These are phyloP conservation scores for Mastigamoeba balamuthi DNA, from an alignment of 78 protist species.

Conservation along the genomic window DNA sequence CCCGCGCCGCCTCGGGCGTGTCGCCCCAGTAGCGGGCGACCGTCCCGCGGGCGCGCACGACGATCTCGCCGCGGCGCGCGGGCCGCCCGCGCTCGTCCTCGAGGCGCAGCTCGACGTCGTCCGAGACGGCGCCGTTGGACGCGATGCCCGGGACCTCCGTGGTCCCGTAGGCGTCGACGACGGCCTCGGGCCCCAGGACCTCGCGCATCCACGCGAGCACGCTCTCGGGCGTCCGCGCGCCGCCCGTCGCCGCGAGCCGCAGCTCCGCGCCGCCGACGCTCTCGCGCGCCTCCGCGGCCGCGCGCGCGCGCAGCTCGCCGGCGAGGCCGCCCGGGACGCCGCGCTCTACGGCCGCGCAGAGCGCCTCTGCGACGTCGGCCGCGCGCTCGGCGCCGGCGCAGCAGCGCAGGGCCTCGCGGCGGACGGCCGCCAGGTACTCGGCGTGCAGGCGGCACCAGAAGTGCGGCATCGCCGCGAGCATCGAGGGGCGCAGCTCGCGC, in stretches of 20 bases:
- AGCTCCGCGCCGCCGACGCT: not conserved
- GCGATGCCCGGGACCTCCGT: conserved; percentile 37
- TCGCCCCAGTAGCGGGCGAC: not conserved
- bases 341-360: not conserved
- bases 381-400: not conserved
- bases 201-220: not conserved
- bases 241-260: conserved; percentile 11
- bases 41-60: not conserved
- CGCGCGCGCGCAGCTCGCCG: not conserved
- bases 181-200: not conserved
- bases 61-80: conserved; percentile 16
- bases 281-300: not conserved
- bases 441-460: too few relatives aligned
- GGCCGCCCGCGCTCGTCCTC: not conserved
- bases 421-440: not conserved
- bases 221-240: conserved; percentile 6
- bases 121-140: not conserved
- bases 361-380: not conserved
- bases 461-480: not conserved
- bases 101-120: not conserved
- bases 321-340: too few relatives aligned
- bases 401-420: not conserved
- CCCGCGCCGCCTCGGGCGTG: not conserved
- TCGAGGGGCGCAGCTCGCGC: not conserved
- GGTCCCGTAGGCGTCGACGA: conserved; percentile 14